Base-by-base conservation (phyloP, 768 basidiomycete genomes). In the Hericium rajendrae region DNA sequence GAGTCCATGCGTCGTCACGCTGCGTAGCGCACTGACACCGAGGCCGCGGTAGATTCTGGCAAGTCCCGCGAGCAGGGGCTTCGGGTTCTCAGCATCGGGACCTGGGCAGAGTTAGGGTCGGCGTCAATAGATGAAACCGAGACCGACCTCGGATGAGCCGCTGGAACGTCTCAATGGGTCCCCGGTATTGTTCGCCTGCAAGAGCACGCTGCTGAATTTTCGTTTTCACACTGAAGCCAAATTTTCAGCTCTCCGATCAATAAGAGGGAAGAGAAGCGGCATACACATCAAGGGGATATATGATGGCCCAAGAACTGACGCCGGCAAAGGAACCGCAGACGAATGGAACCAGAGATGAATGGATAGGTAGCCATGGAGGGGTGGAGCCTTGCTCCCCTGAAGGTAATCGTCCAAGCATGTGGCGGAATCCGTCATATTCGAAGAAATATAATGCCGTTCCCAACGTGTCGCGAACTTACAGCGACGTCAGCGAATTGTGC, bases 201-300 rank as follows among this genome's bases (percentile, higher is more conserved):
- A 97, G 74, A 24, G 91, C 85, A 54, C 94, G 84, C 70, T 94
- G 90, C 69, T 97, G 94, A n/a, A 94, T 78, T 72, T 94, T 95
- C 0, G 94, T 97, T 78, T 95, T 92, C 48, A 93, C 88, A 46
- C 88, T 91, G 61, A 11, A 52, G 18, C n/a, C 6, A 18, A 46
- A 10, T 20, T 22, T 18, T 60, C 37, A 60, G 49, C 22, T 64
- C 41, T 48, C 40, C 3, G 26, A 43, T 54, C 20, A 37, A 40
- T 37, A 37, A 6, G 20, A 16, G 26, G 22, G 39, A 54, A n/a
- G 49, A 32, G 9, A 26, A 13, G 8, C 22, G 2, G 72, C 84
- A 71, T 73, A 89, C 88, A 95, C 93, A 68, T 95, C 93, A 54
- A 95, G 78, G 12, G 94, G 94, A 76, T 97, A 97, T 58, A 97